Percentiles rank a stretch among this genome's conserved stretches.
phyloP scores from a whole-genome alignment of 306 rosid species.

The Begonia loranthoides region DNA sequence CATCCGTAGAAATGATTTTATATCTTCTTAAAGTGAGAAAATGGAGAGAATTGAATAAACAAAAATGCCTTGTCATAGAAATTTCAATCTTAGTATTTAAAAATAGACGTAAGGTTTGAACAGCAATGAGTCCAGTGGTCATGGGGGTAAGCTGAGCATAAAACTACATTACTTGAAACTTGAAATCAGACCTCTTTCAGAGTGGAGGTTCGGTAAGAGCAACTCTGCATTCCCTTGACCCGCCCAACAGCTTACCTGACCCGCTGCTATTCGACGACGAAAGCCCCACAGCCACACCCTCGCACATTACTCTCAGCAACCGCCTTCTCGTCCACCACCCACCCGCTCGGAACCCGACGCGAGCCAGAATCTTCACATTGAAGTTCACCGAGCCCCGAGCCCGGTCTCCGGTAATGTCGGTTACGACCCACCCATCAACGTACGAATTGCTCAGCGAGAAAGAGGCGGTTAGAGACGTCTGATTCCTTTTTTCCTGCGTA shows the following conservation, averaged over 20 bases:
- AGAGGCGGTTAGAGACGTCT: slow-evolving; percentile 25
- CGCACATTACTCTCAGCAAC: slow-evolving; percentile 40
- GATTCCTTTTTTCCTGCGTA: slow-evolving; percentile 25
- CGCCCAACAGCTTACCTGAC: slow-evolving; percentile 37
- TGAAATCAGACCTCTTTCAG: too few species aligned
- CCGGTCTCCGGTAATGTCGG: slow-evolving; percentile 20
- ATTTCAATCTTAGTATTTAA: too few species aligned
- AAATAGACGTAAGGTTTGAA: too few species aligned
- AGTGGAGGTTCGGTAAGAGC: neutral
- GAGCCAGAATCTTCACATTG: slow-evolving; percentile 30
- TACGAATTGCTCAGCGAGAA: slow-evolving; percentile 25
- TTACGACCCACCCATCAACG: slow-evolving; percentile 2
- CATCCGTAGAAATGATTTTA: too few species aligned
- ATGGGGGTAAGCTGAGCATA: too few species aligned
- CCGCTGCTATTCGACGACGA: slow-evolving; percentile 19
- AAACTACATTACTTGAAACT: too few species aligned
- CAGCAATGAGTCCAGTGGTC: too few species aligned
- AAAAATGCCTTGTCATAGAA: too few species aligned
- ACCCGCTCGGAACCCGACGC: slow-evolving; percentile 43
- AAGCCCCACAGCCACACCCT: slow-evolving; percentile 22
- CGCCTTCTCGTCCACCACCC: slow-evolving; percentile 62
- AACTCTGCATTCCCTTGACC: slow-evolving; percentile 49
- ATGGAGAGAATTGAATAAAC: too few species aligned
- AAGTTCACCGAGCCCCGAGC: slow-evolving; percentile 28
- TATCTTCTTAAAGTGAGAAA: too few species aligned